phyloP scores from a whole-genome alignment of 371 early-diverging fungal species.

The Mucor circinelloides region DNA sequence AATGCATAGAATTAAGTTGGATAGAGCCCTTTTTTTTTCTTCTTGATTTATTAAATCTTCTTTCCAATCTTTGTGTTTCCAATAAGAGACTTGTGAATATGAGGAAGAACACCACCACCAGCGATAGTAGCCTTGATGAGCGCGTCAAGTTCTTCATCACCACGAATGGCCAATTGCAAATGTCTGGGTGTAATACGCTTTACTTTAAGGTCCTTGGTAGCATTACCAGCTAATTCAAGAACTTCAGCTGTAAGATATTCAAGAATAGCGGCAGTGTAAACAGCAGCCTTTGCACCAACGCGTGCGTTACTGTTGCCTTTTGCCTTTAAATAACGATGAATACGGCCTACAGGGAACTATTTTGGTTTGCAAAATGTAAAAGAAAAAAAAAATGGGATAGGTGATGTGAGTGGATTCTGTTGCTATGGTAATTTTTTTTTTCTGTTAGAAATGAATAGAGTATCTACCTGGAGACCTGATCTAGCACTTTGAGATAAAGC shows the following conservation, averaged over 20 bases:
- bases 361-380: too few relatives aligned
- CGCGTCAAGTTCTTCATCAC: slow-evolving; percentile 89
- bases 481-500: slow-evolving; percentile 66
- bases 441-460: not conserved
- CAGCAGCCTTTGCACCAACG: slow-evolving; percentile 91
- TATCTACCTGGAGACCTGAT: slow-evolving; percentile 66
- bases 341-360: slow-evolving; percentile 88
- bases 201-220: slow-evolving; percentile 87
- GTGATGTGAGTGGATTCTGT: too few relatives aligned
- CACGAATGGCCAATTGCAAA: slow-evolving; percentile 89
- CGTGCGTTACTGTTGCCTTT: slow-evolving; percentile 78
- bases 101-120: slow-evolving; percentile 84
- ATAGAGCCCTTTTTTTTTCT: not conserved
- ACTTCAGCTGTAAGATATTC: slow-evolving; percentile 93
- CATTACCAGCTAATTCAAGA: slow-evolving; percentile 90
- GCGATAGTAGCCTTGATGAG: slow-evolving; percentile 91
- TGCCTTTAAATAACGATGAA: slow-evolving; percentile 87
- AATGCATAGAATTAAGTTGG: not conserved
- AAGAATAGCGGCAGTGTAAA: slow-evolving; percentile 88
- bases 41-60: slow-evolving; percentile 35
- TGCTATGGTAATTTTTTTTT: too few relatives aligned
- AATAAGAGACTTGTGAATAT: slow-evolving; percentile 76
- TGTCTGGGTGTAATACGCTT: slow-evolving; percentile 91
- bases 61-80: slow-evolving; percentile 62
- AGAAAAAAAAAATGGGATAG: too few relatives aligned